Conservation (phyloP, 257 asterid genomes). For the Solanum etuberosum region DNA sequence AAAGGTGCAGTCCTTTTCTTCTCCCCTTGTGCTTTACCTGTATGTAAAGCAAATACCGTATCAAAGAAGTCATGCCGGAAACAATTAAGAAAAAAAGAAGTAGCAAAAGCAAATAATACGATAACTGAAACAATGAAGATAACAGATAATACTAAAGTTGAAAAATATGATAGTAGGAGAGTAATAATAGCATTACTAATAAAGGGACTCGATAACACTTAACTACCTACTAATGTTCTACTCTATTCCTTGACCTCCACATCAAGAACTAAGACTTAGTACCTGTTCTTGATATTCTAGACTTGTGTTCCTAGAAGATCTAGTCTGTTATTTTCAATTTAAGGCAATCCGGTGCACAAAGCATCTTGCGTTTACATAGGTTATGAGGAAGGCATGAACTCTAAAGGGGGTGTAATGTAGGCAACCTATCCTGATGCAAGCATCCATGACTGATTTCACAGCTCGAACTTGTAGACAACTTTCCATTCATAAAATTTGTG, state of each 20-base stretch:
- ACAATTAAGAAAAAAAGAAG: background rate
- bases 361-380: accelerated
- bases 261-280: background rate
- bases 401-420: too few species aligned
- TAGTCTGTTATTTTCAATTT: background rate
- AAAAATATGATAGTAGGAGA: background rate
- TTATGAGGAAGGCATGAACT: background rate
- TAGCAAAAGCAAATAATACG: too few species aligned
- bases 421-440: too few species aligned
- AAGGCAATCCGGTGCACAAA: background rate
- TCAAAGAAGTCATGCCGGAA: background rate
- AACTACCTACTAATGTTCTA: background rate
- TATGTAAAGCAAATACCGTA: background rate
- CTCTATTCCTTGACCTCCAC: too few species aligned
- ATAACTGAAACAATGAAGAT: too few species aligned
- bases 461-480: background rate
- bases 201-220: background rate
- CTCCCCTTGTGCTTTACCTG: background rate
- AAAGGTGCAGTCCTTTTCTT: conserved; percentile 20
- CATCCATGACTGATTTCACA: too few species aligned
- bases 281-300: background rate
- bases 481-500: background rate
- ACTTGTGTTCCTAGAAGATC: background rate
- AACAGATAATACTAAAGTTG: background rate
- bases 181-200: too few species aligned